phyloP scores from a whole-genome alignment of 257 asterid species.

The Petunia secreta region DNA sequence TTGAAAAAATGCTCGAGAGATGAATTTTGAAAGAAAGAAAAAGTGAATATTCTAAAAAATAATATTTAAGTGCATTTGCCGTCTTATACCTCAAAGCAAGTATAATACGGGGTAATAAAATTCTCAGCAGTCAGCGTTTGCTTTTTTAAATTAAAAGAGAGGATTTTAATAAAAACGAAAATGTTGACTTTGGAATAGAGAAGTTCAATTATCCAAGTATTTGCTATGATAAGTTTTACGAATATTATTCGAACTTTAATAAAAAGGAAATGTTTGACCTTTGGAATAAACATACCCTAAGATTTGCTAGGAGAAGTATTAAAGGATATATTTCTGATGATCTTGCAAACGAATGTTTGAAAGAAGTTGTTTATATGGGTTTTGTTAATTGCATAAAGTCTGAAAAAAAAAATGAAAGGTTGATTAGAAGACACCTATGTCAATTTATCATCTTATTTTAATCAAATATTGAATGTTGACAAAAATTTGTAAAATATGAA shows the following conservation, averaged over 20 bases:
- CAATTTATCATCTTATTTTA: background rate
- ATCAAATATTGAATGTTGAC: background rate
- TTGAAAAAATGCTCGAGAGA: too few relatives aligned
- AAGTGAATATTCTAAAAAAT: background rate
- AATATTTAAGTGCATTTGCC: background rate
- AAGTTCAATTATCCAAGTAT: background rate
- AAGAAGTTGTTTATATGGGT: background rate
- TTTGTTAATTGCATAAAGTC: background rate
- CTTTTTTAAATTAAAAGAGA: background rate
- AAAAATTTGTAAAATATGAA: too few relatives aligned
- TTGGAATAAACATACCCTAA: background rate
- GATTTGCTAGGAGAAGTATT: background rate
- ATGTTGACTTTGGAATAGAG: background rate
- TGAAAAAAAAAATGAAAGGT: background rate
- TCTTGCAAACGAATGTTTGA: background rate
- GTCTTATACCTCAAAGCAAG: background rate
- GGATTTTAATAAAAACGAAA: background rate
- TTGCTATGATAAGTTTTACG: background rate
- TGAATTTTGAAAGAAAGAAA: background rate
- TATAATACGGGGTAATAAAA: background rate
- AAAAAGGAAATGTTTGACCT: background rate
- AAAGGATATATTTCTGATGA: background rate
- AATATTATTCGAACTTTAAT: background rate
- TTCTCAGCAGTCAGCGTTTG: background rate
- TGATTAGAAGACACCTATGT: background rate